Base-by-base conservation (phyloP, 805 yeast species). In the Pichia cabralensis region DNA sequence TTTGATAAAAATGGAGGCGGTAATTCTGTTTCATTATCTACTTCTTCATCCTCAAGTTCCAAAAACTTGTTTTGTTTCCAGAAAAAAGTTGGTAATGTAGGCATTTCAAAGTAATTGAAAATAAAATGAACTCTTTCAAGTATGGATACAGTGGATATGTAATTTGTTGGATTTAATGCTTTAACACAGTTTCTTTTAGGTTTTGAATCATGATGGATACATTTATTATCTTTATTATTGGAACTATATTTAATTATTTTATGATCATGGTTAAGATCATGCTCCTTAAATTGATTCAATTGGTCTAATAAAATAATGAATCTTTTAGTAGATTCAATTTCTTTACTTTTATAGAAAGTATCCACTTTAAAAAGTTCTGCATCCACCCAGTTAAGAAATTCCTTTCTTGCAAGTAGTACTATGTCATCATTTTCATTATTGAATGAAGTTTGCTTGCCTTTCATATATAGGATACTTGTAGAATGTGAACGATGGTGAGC, bases 311-410 rank as follows among this genome's bases (percentile, higher is more conserved):
- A 48, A 5, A 77, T 48, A 12, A 74, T 50, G 43, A 68, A 79
- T 36, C 89, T 61, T 36, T 69, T 71, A 22, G 71, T 61, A 1
- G 70, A 74, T 17, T 71, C 79, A 16, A 62, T 60, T 46, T 82
- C 92, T 44, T 68, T 72, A 21, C 66, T 71, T 28, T 52, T 61
- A 52, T 69, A 83, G 47, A 84, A 84, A 0, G 26, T 31, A 24
- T 80, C 73, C 6, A 83, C 78, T 52, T 75, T 79, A 2, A 30
- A 39, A 17, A 78, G 58, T 51, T 84, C 79, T 0, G 47, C 36
- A 34, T 80, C 80, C 6, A 84, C 64, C 94, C 94, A 84, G 2
- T 48, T 53, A 11, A 66, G 42, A 43, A 83, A 85, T 34, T 68
- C 69, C 4, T 50, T 42, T 31, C 61, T 64, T 5, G 62, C 68